Conservation (phyloP, 1,139 yeast genomes). For the Hemisphaericaspora xylofermentans region DNA sequence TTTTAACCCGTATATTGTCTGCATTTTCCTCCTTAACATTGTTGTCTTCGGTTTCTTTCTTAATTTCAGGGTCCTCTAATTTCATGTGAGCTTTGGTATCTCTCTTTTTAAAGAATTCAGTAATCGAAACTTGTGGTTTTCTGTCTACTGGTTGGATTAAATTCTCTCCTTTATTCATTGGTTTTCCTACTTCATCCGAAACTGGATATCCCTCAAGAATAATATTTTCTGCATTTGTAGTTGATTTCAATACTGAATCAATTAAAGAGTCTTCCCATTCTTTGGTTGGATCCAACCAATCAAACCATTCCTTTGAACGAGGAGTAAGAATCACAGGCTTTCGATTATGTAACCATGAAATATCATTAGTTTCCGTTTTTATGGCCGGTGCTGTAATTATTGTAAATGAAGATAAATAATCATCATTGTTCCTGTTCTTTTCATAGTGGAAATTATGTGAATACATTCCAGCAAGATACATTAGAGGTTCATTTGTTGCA, state of each 20-base stretch:
- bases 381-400: conserved; percentile 74
- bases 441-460: conserved; percentile 42
- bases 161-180: conserved; percentile 46
- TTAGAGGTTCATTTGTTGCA: conserved; percentile 48
- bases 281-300: conserved; percentile 58
- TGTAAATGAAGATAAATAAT: conserved; percentile 56
- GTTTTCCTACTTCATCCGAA: conserved; percentile 63
- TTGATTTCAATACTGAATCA: conserved; percentile 35
- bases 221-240: conserved; percentile 40
- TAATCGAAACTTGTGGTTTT: conserved; percentile 25
- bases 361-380: conserved; percentile 35
- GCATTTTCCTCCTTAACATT: neutral
- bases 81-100: conserved; percentile 10
- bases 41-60: neutral
- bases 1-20: neutral
- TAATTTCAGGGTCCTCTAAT: neutral
- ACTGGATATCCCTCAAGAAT: conserved; percentile 57
- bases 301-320: conserved; percentile 51
- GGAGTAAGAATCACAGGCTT: conserved; percentile 75
- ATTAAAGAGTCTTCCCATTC: conserved; percentile 39
- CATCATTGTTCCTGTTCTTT: conserved; percentile 22
- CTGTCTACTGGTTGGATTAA: conserved; percentile 31
- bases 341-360: conserved; percentile 71
- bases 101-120: conserved; percentile 25
- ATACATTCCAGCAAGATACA: conserved; percentile 74